phyloP scores from a whole-genome alignment of 345 rosid species.

The Salix udensis region DNA sequence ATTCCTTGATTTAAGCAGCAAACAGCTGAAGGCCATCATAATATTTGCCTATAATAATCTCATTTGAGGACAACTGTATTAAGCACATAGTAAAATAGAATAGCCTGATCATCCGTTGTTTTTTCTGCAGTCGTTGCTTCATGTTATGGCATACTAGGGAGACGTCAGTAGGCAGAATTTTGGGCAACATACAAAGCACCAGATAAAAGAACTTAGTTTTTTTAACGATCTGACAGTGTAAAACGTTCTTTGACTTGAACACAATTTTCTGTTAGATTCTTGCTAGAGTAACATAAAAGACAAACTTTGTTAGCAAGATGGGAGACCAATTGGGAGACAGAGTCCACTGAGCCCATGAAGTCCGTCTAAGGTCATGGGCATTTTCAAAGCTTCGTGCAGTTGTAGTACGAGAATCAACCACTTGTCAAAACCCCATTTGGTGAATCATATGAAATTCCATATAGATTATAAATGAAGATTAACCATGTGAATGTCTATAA shows the following conservation, averaged over 20 bases:
- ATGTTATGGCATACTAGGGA: neutral
- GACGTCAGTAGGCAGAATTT: neutral
- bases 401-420: conserved; percentile 19
- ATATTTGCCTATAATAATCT: neutral
- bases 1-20: neutral
- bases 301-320: conserved; percentile 36
- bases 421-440: conserved; percentile 24
- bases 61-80: neutral
- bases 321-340: conserved; percentile 44
- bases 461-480: neutral
- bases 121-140: neutral
- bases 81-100: neutral
- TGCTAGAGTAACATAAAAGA: conserved; percentile 21
- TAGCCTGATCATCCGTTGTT: neutral
- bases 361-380: conserved; percentile 13
- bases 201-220: neutral
- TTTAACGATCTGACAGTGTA: conserved; percentile 29
- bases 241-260: conserved; percentile 20
- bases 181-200: conserved; percentile 29
- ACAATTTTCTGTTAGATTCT: conserved; percentile 11
- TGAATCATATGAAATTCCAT: neutral
- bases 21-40: neutral
- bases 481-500: conserved; percentile 13
- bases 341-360: conserved; percentile 11
- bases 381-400: neutral